Evolutionary conservation across 2,329 filamentous ascomycete genomes (phyloP).

Genomic region (Leptographium galeiforme): DNA sequence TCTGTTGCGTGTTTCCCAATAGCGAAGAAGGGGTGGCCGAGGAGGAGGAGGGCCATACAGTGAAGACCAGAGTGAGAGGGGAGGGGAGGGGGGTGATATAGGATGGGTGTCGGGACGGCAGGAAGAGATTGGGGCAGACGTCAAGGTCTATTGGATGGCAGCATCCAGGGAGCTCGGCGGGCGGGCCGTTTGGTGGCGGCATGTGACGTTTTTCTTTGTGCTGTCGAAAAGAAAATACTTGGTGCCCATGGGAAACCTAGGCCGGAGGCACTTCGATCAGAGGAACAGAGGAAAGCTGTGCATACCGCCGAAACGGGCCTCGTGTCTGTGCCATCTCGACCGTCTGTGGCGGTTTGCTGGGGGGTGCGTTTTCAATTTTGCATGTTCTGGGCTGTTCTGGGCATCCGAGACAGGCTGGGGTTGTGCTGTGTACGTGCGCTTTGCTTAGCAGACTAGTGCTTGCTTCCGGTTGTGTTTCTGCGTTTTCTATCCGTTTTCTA

Average conservation of each 20-base stretch:
- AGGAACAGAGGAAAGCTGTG: not conserved
- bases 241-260: not conserved
- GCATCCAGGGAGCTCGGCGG: not conserved
- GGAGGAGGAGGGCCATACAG: not conserved
- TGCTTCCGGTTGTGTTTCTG: too few relatives aligned
- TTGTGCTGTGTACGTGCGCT: not conserved
- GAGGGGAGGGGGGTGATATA: not conserved
- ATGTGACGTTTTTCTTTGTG: not conserved
- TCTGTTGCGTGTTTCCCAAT: not conserved
- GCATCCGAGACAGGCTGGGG: too few relatives aligned
- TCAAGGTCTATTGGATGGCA: not conserved
- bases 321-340: not conserved
- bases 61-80: not conserved
- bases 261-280: not conserved
- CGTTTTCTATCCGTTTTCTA: too few relatives aligned
- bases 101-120: not conserved
- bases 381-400: not conserved
- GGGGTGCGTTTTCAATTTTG: too few relatives aligned
- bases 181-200: not conserved
- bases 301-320: not conserved
- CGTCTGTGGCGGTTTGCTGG: too few relatives aligned
- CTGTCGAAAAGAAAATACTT: not conserved
- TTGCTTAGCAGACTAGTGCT: too few relatives aligned
- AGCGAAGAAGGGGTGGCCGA: not conserved
- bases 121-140: not conserved